Percentiles rank a stretch among this genome's conserved stretches.
These are phyloP conservation scores for Microstegium vimineum DNA, from an alignment of 176 grass and related monocot genomes.

Conservation along the genomic window DNA sequence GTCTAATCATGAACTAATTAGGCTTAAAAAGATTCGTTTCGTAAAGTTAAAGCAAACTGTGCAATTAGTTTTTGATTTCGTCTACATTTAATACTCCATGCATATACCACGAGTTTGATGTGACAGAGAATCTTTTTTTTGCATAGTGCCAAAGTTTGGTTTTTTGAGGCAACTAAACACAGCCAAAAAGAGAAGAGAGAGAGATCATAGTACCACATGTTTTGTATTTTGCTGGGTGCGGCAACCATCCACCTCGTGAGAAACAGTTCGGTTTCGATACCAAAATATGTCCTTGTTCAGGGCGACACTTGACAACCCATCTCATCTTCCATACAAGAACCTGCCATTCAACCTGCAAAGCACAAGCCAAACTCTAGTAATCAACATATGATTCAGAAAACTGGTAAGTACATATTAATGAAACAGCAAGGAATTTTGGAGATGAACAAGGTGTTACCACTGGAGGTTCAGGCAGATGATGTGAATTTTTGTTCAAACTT, in stretches of 20 bases:
- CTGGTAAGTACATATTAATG: too few species aligned
- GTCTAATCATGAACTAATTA: too few species aligned
- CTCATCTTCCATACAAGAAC: neutral
- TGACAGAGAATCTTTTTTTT: too few species aligned
- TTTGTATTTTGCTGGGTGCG: neutral
- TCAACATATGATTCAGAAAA: neutral
- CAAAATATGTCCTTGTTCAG: neutral
- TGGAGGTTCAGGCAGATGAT: neutral
- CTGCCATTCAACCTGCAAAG: neutral
- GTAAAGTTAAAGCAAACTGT: too few species aligned
- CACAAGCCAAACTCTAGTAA: neutral
- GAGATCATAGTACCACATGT: neutral
- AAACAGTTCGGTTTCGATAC: neutral
- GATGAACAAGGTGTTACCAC: neutral
- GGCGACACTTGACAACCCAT: neutral
- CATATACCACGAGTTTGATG: too few species aligned
- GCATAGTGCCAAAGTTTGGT: too few species aligned
- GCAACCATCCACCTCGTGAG: neutral
- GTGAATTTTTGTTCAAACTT: neutral
- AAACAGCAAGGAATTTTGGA: neutral
- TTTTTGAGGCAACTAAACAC: too few species aligned
- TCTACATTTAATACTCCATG: too few species aligned
- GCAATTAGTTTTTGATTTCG: too few species aligned
- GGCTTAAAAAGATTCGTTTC: too few species aligned
- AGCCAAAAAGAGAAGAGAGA: neutral